A percentile compares a stretch with the other conserved stretches of the same genome.
These are phyloP conservation scores for Graphilbum ipis-grandicollis DNA, from an alignment of 2,329 filamentous ascomycete species.

Conservation along the genomic window DNA sequence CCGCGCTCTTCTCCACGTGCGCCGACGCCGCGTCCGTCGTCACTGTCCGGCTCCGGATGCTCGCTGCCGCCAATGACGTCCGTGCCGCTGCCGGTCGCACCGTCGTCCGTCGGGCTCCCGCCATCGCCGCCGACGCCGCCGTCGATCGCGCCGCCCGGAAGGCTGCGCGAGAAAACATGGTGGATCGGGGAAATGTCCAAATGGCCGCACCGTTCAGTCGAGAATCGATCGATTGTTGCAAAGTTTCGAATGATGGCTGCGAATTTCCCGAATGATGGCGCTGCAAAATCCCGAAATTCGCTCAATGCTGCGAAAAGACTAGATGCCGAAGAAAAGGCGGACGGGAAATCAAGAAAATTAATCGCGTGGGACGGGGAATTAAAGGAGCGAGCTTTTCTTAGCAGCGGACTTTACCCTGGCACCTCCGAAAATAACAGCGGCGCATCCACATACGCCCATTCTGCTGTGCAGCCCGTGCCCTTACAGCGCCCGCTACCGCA, in stretches of 20 bases:
- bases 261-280: too few relatives aligned
- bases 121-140: conserved; percentile 13
- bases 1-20: conserved; percentile 62
- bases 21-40: conserved; percentile 91
- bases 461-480: too few relatives aligned
- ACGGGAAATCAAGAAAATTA: background rate
- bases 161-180: background rate
- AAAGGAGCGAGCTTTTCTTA: background rate
- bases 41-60: conserved; percentile 57
- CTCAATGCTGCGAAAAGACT: too few relatives aligned
- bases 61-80: conserved; percentile 19
- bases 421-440: background rate
- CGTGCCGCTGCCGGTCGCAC: background rate
- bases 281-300: too few relatives aligned
- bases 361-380: background rate
- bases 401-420: background rate
- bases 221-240: background rate
- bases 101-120: conserved; percentile 39
- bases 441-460: background rate
- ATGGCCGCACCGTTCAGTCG: too few relatives aligned
- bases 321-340: background rate
- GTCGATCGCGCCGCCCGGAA: background rate
- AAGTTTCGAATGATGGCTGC: too few relatives aligned
- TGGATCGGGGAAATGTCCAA: background rate
- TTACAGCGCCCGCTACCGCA: too few relatives aligned